phyloP scores from a whole-genome alignment of 371 early-diverging fungal genomes.

The Mortierella sp. region DNA sequence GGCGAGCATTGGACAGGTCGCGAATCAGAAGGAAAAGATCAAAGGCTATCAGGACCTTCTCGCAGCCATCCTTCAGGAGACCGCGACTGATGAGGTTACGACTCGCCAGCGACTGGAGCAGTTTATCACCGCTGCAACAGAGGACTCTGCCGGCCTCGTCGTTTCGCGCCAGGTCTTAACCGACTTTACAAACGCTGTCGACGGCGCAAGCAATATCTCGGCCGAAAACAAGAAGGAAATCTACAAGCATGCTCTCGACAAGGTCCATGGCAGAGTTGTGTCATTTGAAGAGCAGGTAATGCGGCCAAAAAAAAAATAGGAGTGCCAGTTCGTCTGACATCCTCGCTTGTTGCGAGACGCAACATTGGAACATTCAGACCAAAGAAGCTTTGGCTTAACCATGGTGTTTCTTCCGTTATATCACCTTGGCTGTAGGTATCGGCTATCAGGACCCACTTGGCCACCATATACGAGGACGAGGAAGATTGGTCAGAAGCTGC shows the following conservation, averaged over 20 bases:
- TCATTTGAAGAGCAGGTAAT: slow-evolving; percentile 89
- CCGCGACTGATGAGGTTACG: slow-evolving; percentile 9
- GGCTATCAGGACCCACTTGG: slow-evolving; percentile 75
- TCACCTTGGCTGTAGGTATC: slow-evolving; percentile 66
- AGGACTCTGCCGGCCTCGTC: slow-evolving; percentile 81
- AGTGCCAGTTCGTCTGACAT: no score
- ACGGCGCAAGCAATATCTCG: slow-evolving; percentile 34
- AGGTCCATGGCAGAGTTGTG: slow-evolving; percentile 75
- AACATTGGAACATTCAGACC: no score
- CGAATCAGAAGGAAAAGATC: slow-evolving; percentile 56
- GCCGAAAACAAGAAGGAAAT: slow-evolving; percentile 62
- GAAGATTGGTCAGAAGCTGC: slow-evolving; percentile 88
- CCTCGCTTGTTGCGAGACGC: no score
- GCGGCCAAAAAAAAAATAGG: no score
- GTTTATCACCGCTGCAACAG: slow-evolving; percentile 70
- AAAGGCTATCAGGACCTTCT: slow-evolving; percentile 54
- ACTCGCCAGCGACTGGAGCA: slow-evolving; percentile 42
- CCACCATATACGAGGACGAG: slow-evolving; percentile 76
- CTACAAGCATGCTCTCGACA: slow-evolving; percentile 65
- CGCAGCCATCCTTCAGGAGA: slow-evolving; percentile 32
- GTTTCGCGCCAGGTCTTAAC: slow-evolving; percentile 77
- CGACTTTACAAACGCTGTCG: slow-evolving; percentile 66
- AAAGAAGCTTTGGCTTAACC: no score
- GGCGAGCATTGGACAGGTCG: slow-evolving; percentile 35
- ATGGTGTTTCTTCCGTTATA: neutral